These are phyloP conservation scores for Oehlia diaphana DNA, from an alignment of 192 early-diverging fungal genomes.

Conservation along the genomic window DNA sequence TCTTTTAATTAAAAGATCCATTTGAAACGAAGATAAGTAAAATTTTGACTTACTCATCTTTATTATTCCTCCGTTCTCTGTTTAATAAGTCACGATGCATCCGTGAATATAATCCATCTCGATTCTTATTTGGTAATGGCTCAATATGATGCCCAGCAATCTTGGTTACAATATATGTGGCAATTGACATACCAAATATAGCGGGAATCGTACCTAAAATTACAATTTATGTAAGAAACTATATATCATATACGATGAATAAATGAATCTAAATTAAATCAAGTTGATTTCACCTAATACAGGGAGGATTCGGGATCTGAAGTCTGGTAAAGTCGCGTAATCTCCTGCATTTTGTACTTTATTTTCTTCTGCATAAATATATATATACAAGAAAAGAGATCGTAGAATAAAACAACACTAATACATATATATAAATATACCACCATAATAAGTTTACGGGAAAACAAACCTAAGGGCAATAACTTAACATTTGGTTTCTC, in stretches of 20 bases:
- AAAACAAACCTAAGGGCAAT: slow-evolving; percentile 61
- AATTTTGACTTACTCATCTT: neutral
- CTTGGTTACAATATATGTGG: slow-evolving; percentile 76
- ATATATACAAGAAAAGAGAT: neutral
- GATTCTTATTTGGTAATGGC: slow-evolving; percentile 72
- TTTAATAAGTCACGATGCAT: slow-evolving; percentile 68
- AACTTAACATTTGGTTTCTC: slow-evolving; percentile 93
- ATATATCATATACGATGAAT: slow-evolving; percentile 13
- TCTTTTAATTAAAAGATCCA: neutral
- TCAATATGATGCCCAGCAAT: slow-evolving; percentile 67
- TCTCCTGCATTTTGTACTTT: slow-evolving; percentile 83
- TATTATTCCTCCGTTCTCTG: slow-evolving; percentile 4
- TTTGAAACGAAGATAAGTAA: neutral
- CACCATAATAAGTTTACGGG: neutral
- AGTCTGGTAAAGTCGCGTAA: slow-evolving; percentile 90
- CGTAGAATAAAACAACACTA: neutral
- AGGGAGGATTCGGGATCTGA: slow-evolving; percentile 82
- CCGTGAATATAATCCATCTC: slow-evolving; percentile 71
- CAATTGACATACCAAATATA: slow-evolving; percentile 93
- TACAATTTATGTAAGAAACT: neutral
- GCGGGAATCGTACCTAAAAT: slow-evolving; percentile 84
- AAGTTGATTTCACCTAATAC: slow-evolving; percentile 53
- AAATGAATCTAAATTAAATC: neutral
- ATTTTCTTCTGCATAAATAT: slow-evolving; percentile 59
- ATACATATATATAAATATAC: neutral